Conservation (phyloP, 164 flowering plant genomes). For the Cinnamomum chago region DNA sequence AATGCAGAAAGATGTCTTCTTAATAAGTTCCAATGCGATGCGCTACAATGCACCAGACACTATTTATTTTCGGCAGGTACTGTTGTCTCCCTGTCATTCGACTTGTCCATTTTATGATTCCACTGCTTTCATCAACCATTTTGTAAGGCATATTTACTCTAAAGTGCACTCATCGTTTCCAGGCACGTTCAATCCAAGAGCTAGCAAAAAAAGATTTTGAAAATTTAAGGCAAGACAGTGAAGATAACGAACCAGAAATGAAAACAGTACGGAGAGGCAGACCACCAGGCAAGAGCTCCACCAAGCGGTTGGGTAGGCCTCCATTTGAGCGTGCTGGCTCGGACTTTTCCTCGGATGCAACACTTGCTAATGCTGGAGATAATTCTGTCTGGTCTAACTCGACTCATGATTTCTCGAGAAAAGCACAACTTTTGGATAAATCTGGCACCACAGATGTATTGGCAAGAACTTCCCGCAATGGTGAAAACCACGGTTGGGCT, state of each 20-base stretch:
- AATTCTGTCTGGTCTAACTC: slow-evolving; percentile 22
- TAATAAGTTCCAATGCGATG: slow-evolving; percentile 93
- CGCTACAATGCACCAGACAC: slow-evolving; percentile 86
- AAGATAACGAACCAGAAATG: slow-evolving; percentile 39
- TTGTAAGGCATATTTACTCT: background rate
- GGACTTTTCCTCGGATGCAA: slow-evolving; percentile 53
- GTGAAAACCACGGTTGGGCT: slow-evolving; percentile 31
- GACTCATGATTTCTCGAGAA: slow-evolving; percentile 33
- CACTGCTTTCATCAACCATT: background rate
- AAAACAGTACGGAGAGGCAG: slow-evolving; percentile 55
- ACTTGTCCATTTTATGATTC: background rate
- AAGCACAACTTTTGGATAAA: slow-evolving; percentile 30
- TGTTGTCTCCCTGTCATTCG: background rate
- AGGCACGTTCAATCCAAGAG: slow-evolving; percentile 91
- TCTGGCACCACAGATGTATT: slow-evolving; percentile 28
- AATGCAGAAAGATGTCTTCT: slow-evolving; percentile 74
- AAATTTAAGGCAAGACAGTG: slow-evolving; percentile 72
- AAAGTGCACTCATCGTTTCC: slow-evolving; percentile 1
- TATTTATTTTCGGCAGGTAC: slow-evolving; percentile 85
- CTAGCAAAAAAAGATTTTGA: slow-evolving; percentile 81
- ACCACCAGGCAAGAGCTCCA: slow-evolving; percentile 49
- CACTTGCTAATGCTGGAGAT: slow-evolving; percentile 48
- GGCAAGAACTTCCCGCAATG: slow-evolving; percentile 23
- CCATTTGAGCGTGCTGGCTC: slow-evolving; percentile 44
- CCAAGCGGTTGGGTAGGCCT: slow-evolving; percentile 39